phyloP scores from a whole-genome alignment of 495 filamentous ascomycete genomes.

The Annulohypoxylon nitens region DNA sequence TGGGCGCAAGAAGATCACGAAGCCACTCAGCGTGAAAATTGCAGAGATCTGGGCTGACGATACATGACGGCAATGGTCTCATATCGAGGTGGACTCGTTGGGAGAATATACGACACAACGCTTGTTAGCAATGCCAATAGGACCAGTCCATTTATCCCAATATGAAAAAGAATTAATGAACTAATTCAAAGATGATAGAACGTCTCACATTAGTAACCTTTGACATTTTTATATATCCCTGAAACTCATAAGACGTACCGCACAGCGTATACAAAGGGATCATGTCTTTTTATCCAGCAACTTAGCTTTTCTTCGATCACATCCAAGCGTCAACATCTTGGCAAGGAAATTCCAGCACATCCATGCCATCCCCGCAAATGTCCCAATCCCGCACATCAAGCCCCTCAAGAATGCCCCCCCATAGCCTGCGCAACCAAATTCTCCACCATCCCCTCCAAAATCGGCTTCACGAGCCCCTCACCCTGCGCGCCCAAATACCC shows the following conservation, averaged over 20 bases:
- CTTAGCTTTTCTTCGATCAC: neutral
- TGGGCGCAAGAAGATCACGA: constrained; percentile 76
- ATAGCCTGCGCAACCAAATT: constrained; percentile 81
- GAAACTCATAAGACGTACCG: neutral
- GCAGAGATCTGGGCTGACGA: constrained; percentile 77
- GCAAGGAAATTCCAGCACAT: neutral
- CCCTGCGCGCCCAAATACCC: constrained; percentile 72
- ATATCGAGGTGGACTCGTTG: neutral
- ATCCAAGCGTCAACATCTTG: neutral
- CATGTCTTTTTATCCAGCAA: neutral
- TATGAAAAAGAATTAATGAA: neutral
- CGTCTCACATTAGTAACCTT: neutral
- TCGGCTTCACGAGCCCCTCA: constrained; percentile 65
- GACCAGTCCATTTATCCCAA: neutral
- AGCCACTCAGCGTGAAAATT: constrained; percentile 74
- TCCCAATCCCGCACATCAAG: too few species aligned
- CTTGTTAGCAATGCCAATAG: too few species aligned
- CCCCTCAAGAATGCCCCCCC: constrained; percentile 48
- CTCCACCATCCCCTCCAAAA: constrained; percentile 87
- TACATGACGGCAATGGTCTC: constrained; percentile 25
- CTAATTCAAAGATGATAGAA: neutral
- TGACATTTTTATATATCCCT: neutral
- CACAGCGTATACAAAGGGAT: neutral
- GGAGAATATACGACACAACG: too few species aligned
- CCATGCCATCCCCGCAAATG: neutral